Evolutionary conservation across 2,329 filamentous ascomycete genomes (phyloP), one percentile per base, ranked within the genome.

Genomic region (Lecanicillium sp.): DNA sequence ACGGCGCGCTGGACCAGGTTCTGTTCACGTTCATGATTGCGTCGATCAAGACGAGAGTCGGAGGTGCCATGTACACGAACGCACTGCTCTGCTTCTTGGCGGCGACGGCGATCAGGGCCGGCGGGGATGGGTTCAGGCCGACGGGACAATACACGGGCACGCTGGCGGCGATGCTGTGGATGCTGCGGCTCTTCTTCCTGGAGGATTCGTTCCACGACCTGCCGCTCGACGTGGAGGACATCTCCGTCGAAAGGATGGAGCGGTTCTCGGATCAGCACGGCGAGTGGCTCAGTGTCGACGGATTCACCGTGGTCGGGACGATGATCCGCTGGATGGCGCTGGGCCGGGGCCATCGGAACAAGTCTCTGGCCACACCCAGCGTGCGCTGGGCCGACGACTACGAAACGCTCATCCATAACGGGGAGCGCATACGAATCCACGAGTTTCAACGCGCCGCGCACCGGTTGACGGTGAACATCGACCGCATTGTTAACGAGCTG

Each of bases 291-390:
- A 43, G 33, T 28, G 28, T 34, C 5, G 38, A 40, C 17, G 39
- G 27, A 3, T 34, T 42, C 22, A 43, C 43, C 13, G 35, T 45
- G 18, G 15, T 43, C 3, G 43, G 35, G 22, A 43, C 22, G 11
- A 41, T 45, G 17, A 45, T 45, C 22, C 27, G 29, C 5, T 45
- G 41, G 41, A 45, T 45, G 33, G 38, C 38, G 25, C 42, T 41
- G 30, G 36, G 41, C 5, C 43, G 40, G 31, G 41, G 43, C 7
- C 31, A 37, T 15, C 38, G 38, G 14, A 33, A 45, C 2, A 43
- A 45, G 32, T 40, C 35, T 16, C 29, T 30, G 2, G 38, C 36
- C 13, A 14, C 35, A 33, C 19, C 36, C 20, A 41, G 34, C 30
- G 38, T 45, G 20, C 35, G 35, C 22, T 45, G 42, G 44, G n/a